A percentile compares a stretch with the other conserved stretches of the same genome.
phyloP scores from a whole-genome alignment of 345 rosid genomes.

The Geranium rotundifolium region DNA sequence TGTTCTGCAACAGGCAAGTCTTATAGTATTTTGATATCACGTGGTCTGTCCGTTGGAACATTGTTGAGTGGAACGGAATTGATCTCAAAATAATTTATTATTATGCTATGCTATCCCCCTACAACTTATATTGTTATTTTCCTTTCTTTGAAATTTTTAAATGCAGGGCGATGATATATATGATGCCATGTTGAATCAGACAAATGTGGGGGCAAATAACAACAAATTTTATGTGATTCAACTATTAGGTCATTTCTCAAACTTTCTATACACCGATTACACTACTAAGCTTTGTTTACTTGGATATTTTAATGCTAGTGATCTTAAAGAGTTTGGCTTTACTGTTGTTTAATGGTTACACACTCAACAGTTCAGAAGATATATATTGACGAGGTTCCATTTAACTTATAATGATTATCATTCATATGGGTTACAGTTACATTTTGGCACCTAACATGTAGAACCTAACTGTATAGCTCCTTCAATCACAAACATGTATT shows the following conservation, averaged over 20 bases:
- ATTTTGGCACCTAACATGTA: too few species aligned
- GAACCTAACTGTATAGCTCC: too few species aligned
- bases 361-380: too few species aligned
- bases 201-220: slow-evolving; percentile 60
- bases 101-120: background rate
- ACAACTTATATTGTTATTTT: background rate
- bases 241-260: slow-evolving; percentile 48
- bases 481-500: too few species aligned
- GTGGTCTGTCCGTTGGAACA: background rate
- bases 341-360: background rate
- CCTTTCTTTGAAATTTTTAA: slow-evolving; percentile 1
- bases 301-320: background rate
- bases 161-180: slow-evolving; percentile 65
- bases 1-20: slow-evolving; percentile 50
- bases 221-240: slow-evolving; percentile 79
- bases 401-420: background rate
- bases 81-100: too few species aligned
- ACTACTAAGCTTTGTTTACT: slow-evolving; percentile 1
- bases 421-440: too few species aligned
- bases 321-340: background rate
- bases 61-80: too few species aligned
- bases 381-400: too few species aligned
- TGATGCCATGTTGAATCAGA: slow-evolving; percentile 83
- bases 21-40: background rate
- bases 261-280: slow-evolving; percentile 1